Conservation (phyloP, 805 yeast genomes). For the Ogataea minuta region DNA sequence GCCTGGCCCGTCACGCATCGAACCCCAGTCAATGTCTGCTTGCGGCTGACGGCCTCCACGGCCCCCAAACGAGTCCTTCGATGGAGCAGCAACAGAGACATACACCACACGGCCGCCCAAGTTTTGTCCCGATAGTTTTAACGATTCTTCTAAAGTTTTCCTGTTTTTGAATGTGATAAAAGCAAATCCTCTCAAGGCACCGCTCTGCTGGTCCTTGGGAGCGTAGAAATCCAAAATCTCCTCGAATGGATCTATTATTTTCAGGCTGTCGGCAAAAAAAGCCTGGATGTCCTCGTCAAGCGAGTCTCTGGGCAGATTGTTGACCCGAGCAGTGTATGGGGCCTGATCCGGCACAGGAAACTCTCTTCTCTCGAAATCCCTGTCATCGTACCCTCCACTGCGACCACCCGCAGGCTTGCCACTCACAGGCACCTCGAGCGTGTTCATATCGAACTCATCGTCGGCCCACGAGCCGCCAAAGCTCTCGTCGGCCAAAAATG, state of each 20-base stretch:
- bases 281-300: constrained; percentile 60
- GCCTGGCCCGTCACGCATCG: constrained; percentile 39
- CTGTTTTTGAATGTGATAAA: constrained; percentile 49
- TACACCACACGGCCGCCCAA: constrained; percentile 50
- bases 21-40: constrained; percentile 58
- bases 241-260: constrained; percentile 46
- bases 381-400: constrained; percentile 18
- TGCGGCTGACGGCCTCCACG: constrained; percentile 23
- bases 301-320: constrained; percentile 80
- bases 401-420: constrained; percentile 8
- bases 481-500: constrained; percentile 76
- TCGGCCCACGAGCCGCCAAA: constrained; percentile 86
- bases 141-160: constrained; percentile 49
- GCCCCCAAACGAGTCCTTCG: constrained; percentile 35
- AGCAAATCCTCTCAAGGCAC: constrained; percentile 60
- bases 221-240: constrained; percentile 64
- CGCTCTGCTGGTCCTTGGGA: constrained; percentile 66
- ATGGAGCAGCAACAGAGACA: constrained; percentile 60
- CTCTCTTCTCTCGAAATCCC: constrained; percentile 54
- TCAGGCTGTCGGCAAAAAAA: constrained; percentile 56
- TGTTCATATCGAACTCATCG: constrained; percentile 64
- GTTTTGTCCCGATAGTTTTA: constrained; percentile 42
- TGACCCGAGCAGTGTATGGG: constrained; percentile 88
- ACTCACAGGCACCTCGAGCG: constrained; percentile 19
- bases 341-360: constrained; percentile 87